phyloP scores from a whole-genome alignment of 768 basidiomycete species.

The Russula earlei region DNA sequence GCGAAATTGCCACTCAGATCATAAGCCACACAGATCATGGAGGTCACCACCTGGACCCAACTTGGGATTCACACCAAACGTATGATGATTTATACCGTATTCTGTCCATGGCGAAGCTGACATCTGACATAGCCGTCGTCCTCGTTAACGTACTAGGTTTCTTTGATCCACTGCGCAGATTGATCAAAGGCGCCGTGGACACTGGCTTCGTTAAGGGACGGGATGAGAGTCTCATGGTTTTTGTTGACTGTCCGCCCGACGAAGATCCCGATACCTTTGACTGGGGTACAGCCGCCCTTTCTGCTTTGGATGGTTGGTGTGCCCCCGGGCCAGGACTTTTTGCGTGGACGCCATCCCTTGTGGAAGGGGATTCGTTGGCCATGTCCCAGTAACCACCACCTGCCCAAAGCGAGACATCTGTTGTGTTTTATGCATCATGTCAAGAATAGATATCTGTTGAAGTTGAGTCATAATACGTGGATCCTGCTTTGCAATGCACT shows the following conservation, averaged over 20 bases:
- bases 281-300: slow-evolving; percentile 67
- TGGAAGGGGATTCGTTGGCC: background rate
- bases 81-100: slow-evolving; percentile 29
- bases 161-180: slow-evolving; percentile 71
- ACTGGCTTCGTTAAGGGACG: slow-evolving; percentile 64
- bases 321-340: slow-evolving; percentile 4
- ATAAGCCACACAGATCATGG: slow-evolving; percentile 52
- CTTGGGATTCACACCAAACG: slow-evolving; percentile 81
- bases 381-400: background rate
- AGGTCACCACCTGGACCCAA: slow-evolving; percentile 94
- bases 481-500: no score
- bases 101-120: background rate
- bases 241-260: slow-evolving; percentile 65
- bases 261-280: slow-evolving; percentile 52
- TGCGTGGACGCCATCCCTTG: background rate
- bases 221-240: slow-evolving; percentile 54
- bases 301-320: slow-evolving; percentile 54
- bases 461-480: no score
- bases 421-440: background rate
- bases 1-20: background rate
- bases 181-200: slow-evolving; percentile 57
- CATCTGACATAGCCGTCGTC: slow-evolving; percentile 56
- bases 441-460: background rate
- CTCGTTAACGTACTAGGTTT: slow-evolving; percentile 79
- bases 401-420: no score